Base-by-base conservation (phyloP, 805 yeast genomes). In the Maudiozyma bulderi region DNA sequence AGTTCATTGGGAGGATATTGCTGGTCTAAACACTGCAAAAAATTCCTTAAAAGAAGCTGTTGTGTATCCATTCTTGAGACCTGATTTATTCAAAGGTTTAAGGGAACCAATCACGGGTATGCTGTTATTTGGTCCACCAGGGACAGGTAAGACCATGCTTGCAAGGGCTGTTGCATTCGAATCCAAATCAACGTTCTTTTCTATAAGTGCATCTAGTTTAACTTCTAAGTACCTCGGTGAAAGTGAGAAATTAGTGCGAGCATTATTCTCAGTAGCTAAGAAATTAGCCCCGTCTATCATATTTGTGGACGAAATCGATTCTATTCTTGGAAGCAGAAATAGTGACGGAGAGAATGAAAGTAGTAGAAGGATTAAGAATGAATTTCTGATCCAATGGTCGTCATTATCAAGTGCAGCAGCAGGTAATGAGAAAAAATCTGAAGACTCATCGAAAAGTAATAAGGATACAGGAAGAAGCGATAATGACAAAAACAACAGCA, bases 91-190 rank as follows among this genome's bases (percentile, higher is more conserved):
- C 63, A 77, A 80, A 51, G 98, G 97, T 0, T 70, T 91, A 47
- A 74, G 97, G 56, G 97, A 90, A 68, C 98, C 98, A 0, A 90
- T 95, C 0, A 71, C 95, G 50, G 98, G 98, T n/a, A 88, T 93
- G 95, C 73, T 91, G 20, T 68, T 91, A 40, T 91, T 89, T 71
- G 99, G 99, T 0, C 98, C 99, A 2, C 97, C 98, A 0, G 99
- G 99, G n/a, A 91, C 98, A 0, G 98, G 98, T 49, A 91, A 93
- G 62, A 90, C 97, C 0, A 90, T 91, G 98, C 75, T 91, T 56
- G 97, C 97, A 0, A 74, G 96, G 54, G 96, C 98, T 0, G 97
- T 93, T 3, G 98, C 97, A 2, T 86, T 95, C 2, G 98, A 93
- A 69, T 84, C 96, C 7, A 82, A 84, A 51, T 87, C 96, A 0